phyloP scores from a whole-genome alignment of 1,139 yeast species.

The Hanseniaspora uvarum region DNA sequence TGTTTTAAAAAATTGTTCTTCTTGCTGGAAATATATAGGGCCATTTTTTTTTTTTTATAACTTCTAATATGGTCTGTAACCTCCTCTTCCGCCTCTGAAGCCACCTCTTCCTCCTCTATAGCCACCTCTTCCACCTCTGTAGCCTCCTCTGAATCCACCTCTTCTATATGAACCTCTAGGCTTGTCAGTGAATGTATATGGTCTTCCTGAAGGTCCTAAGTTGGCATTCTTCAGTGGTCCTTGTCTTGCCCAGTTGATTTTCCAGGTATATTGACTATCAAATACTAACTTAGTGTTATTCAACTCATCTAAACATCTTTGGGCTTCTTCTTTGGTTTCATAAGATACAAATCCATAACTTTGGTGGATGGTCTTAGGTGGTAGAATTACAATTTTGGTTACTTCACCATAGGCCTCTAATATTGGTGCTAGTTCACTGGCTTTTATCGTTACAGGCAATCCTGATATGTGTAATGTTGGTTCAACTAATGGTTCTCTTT shows the following conservation, averaged over 20 bases:
- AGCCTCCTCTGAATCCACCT: slow-evolving; percentile 20
- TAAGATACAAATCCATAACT: slow-evolving; percentile 69
- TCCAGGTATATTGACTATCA: slow-evolving; percentile 35
- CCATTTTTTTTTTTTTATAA: background rate
- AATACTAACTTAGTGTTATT: slow-evolving; percentile 40
- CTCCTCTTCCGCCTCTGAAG: slow-evolving; percentile 25
- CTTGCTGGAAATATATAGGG: background rate
- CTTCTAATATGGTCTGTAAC: slow-evolving; percentile 17
- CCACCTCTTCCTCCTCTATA: slow-evolving; percentile 6
- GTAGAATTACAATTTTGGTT: slow-evolving; percentile 60
- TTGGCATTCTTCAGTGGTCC: slow-evolving; percentile 31
- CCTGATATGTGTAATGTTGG: slow-evolving; percentile 48
- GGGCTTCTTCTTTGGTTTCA: slow-evolving; percentile 50
- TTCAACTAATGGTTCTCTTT: slow-evolving; percentile 33
- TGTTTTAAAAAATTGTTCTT: background rate
- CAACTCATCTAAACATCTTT: slow-evolving; percentile 45
- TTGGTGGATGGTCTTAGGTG: slow-evolving; percentile 55
- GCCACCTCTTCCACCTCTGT: slow-evolving; percentile 17
- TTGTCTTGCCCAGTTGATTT: slow-evolving; percentile 51
- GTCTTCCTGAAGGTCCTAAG: slow-evolving; percentile 21
- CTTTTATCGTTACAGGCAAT: slow-evolving; percentile 48
- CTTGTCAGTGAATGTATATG: slow-evolving; percentile 14
- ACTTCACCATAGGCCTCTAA: slow-evolving; percentile 62
- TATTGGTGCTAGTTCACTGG: slow-evolving; percentile 57
- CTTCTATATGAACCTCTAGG: slow-evolving; percentile 16